Base-by-base conservation (phyloP, 169 alveolate species). In the Plasmodium fragile region DNA sequence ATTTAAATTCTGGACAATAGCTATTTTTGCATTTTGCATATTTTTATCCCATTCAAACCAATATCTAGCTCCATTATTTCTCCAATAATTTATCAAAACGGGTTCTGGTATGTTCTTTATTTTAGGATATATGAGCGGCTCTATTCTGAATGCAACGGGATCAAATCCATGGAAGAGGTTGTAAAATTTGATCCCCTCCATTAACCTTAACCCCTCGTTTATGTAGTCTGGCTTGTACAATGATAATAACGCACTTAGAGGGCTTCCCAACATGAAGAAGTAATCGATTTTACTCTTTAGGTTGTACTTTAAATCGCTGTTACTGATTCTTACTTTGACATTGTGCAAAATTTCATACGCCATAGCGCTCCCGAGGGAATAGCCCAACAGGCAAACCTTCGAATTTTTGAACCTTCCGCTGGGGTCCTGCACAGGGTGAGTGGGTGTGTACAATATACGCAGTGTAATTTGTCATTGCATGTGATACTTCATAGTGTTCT, bases 41-140 rank as follows among this genome's bases (percentile, higher is more conserved):
- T 95, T 95, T 85, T 96, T 94, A 83, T 97, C 98, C 97, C 98
- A 95, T 75, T 96, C 97, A 81, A 96, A 97, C 97, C 98, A 97
- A 43, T 97, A 96, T 72, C 97, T 96, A 52, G 96, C 96, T 28
- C 98, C 97, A 81, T 96, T 96, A 82, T 96, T 97, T 70, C 97
- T 92, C 98, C 98, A 97, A 45, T 95, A 96, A 16, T 98, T 98
- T 34, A 96, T 83, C 39, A 97, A 83, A 43, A 95, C 97, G 39
- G 98, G 98, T 59, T 96, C 97, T 16, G 98, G 98, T 7, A 96
- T 82, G 28, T 96, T 91, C 43, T 39, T 77, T 16, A 92, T 53
- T 72, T 96, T 83, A 4, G 96, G 95, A 93, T 97, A 97, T 71
- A 97, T 96, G 45, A 97, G 75, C 43, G 96, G 97, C 73, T 97